Conservation (phyloP, 2,329 filamentous ascomycete species). For the Annulohypoxylon truncatum region DNA sequence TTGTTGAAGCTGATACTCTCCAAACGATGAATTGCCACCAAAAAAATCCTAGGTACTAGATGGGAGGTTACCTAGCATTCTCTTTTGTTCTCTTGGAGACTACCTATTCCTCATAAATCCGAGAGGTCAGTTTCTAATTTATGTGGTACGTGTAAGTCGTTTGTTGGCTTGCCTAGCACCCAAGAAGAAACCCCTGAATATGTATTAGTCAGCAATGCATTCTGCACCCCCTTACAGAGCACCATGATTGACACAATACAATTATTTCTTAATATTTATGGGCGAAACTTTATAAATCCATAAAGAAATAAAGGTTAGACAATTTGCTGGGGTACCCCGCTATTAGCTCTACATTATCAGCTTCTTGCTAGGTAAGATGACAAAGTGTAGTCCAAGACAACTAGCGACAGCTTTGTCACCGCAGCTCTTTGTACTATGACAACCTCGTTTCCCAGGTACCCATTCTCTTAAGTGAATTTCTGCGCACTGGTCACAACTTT, state of each 20-base stretch:
- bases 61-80: too few relatives aligned
- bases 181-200: background rate
- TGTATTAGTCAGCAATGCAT: background rate
- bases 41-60: too few relatives aligned
- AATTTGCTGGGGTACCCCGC: background rate
- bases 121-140: too few relatives aligned
- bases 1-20: background rate
- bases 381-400: background rate
- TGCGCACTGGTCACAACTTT: background rate
- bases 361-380: background rate
- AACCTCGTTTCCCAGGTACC: background rate
- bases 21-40: background rate
- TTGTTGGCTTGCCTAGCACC: background rate
- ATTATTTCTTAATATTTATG: too few relatives aligned
- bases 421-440: background rate
- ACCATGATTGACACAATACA: background rate
- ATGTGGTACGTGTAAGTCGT: background rate
- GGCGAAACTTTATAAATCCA: too few relatives aligned
- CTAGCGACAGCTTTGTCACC: background rate
- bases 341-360: background rate
- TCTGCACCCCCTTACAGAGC: background rate
- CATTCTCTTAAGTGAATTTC: background rate
- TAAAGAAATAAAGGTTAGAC: background rate
- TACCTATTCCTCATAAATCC: background rate
- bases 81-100: background rate